Conservation (phyloP, 2,329 filamentous ascomycete species). For the Xylaria arbuscula region DNA sequence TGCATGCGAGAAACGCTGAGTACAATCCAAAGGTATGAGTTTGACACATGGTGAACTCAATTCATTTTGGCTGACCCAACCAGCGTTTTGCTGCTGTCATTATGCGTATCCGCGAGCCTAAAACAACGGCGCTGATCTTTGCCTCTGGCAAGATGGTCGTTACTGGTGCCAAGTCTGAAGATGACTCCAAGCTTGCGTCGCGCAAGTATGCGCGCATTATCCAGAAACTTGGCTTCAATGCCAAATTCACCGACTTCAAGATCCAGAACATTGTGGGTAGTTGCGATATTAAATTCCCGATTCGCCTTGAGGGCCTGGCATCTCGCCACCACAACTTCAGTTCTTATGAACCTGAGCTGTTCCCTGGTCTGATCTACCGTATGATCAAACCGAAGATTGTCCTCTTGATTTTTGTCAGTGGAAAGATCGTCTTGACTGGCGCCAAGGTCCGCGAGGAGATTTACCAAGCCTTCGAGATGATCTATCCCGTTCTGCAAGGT, state of each 20-base stretch:
- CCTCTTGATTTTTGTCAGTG: slow-evolving; percentile 95
- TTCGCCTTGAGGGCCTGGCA: slow-evolving; percentile 93
- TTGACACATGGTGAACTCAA: slow-evolving; percentile 27
- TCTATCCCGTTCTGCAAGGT: slow-evolving; percentile 95
- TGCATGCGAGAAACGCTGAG: slow-evolving; percentile 97
- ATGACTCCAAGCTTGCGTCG: slow-evolving; percentile 95
- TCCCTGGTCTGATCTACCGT: slow-evolving; percentile 98
- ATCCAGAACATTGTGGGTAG: slow-evolving; percentile 99
- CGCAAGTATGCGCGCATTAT: slow-evolving; percentile 99
- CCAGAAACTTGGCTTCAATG: slow-evolving; percentile 99
- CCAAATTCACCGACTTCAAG: slow-evolving; percentile 99
- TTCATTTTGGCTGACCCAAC: slow-evolving; percentile 37
- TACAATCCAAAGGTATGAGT: slow-evolving; percentile 93
- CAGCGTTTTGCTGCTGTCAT: slow-evolving; percentile 99
- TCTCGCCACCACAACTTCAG: slow-evolving; percentile 99
- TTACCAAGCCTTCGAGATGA: slow-evolving; percentile 95
- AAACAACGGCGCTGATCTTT: slow-evolving; percentile 98
- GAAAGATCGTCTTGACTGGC: slow-evolving; percentile 97
- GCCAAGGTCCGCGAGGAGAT: slow-evolving; percentile 99
- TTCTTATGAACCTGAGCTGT: slow-evolving; percentile 97
- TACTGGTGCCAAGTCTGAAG: slow-evolving; percentile 96
- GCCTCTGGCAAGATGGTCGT: slow-evolving; percentile 99
- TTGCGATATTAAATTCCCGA: slow-evolving; percentile 99
- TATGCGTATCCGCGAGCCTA: slow-evolving; percentile 99
- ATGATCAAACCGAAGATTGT: slow-evolving; percentile 99